phyloP scores from a whole-genome alignment of 176 grass and related monocot species.

The Metroxylon sagu region DNA sequence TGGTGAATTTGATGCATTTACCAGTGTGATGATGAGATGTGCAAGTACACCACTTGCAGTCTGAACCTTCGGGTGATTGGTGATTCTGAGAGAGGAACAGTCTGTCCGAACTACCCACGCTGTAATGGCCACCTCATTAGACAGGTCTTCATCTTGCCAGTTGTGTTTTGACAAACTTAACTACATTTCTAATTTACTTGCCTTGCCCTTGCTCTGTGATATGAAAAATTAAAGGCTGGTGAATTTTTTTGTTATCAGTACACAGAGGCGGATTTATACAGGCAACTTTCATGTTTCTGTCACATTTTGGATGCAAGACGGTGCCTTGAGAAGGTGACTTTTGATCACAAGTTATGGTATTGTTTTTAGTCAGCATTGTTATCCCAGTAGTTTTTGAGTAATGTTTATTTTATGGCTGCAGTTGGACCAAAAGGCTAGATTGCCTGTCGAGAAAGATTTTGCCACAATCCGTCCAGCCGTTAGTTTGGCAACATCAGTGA shows the following conservation, averaged over 20 bases:
- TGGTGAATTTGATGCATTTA: background rate
- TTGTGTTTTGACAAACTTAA: no score
- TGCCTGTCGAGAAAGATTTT: conserved; percentile 63
- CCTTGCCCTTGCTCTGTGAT: conserved; percentile 6
- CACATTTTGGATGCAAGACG: conserved; percentile 63
- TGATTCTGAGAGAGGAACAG: conserved; percentile 69
- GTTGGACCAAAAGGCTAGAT: conserved; percentile 63
- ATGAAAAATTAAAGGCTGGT: conserved; percentile 1
- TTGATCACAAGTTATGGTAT: conserved; percentile 6
- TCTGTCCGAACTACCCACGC: conserved; percentile 80
- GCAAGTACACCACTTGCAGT: conserved; percentile 62
- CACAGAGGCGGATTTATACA: conserved; percentile 79
- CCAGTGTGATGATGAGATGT: conserved; percentile 84
- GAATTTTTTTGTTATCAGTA: conserved; percentile 29
- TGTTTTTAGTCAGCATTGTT: background rate
- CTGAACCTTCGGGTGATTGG: conserved; percentile 85
- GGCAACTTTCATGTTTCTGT: conserved; percentile 82
- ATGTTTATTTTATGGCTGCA: conserved; percentile 24
- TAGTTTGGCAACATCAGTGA: conserved; percentile 41
- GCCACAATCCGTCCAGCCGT: conserved; percentile 35
- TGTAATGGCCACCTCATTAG: conserved; percentile 70
- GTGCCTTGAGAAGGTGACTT: conserved; percentile 67
- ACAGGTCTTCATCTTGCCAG: conserved; percentile 37
- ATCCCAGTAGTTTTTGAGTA: background rate
- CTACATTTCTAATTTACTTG: background rate